Evolutionary conservation across 2,329 filamentous ascomycete genomes (phyloP).

Genomic region (Penicillium corylophilum): DNA sequence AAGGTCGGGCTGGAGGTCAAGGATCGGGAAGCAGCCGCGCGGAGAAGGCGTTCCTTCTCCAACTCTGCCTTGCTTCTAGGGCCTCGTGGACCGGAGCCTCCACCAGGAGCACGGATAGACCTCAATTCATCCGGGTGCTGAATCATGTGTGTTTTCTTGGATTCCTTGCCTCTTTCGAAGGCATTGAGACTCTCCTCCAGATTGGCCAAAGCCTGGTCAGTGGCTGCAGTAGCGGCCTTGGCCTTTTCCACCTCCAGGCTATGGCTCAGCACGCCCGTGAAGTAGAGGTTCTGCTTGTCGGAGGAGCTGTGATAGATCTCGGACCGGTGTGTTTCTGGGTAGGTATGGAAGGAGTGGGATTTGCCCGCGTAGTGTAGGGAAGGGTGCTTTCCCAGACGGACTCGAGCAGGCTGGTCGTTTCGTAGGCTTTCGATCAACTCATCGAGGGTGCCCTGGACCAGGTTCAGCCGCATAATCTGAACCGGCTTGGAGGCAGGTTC

Average conservation of each 20-base stretch:
- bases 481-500: constrained; percentile 33
- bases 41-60: constrained; percentile 45
- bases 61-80: constrained; percentile 40
- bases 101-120: constrained; percentile 36
- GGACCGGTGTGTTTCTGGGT: constrained; percentile 54
- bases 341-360: constrained; percentile 55
- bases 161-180: constrained; percentile 60
- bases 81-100: constrained; percentile 29
- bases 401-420: constrained; percentile 43
- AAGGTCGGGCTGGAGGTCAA: constrained; percentile 44
- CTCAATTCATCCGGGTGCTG: constrained; percentile 38
- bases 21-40: constrained; percentile 38
- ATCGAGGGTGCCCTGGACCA: constrained; percentile 45
- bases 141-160: constrained; percentile 52
- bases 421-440: constrained; percentile 47
- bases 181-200: constrained; percentile 61
- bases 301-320: constrained; percentile 56
- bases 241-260: constrained; percentile 56
- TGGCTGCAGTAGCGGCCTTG: constrained; percentile 54
- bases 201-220: constrained; percentile 59
- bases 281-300: constrained; percentile 51
- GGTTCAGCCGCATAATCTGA: constrained; percentile 49
- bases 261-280: constrained; percentile 59
- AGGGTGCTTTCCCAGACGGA: constrained; percentile 51
- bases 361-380: constrained; percentile 59